phyloP scores from a whole-genome alignment of 495 filamentous ascomycete species.

The Aspergillus leporis region DNA sequence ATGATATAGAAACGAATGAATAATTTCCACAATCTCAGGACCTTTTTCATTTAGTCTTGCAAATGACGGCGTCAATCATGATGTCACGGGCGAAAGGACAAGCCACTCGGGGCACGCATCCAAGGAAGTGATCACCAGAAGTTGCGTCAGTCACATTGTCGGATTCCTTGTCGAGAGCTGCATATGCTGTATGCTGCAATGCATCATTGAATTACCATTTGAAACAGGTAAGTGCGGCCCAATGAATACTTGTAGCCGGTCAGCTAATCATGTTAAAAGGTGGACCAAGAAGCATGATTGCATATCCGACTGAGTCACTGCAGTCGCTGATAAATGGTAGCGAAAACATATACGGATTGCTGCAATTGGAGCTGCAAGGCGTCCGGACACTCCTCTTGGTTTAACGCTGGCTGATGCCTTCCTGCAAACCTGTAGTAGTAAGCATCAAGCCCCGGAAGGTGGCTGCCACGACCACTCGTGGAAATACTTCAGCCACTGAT shows the following conservation, averaged over 20 bases:
- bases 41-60: not conserved
- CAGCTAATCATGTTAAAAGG: not conserved
- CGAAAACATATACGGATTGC: not conserved
- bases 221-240: not conserved
- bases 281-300: not conserved
- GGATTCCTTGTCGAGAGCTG: not conserved
- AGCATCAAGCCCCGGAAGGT: not conserved
- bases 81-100: slow-evolving; percentile 1
- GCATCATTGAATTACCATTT: not conserved
- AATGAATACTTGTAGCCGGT: not conserved
- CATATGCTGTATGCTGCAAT: slow-evolving; percentile 1
- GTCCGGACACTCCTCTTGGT: not conserved
- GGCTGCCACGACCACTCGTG: not conserved
- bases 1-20: not conserved
- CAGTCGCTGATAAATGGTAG: not conserved
- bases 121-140: not conserved
- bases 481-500: not conserved
- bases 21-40: not conserved
- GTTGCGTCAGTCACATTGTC: slow-evolving; percentile 2
- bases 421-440: not conserved
- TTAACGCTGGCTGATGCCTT: not conserved
- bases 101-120: not conserved
- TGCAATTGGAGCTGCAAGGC: not conserved
- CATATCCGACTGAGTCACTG: not conserved
- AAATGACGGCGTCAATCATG: slow-evolving; percentile 4